A percentile compares a stretch with the other conserved stretches of the same genome.
Evolutionary conservation across 306 rosid genomes (phyloP).

Genomic region (Glycyrrhiza uralensis): DNA sequence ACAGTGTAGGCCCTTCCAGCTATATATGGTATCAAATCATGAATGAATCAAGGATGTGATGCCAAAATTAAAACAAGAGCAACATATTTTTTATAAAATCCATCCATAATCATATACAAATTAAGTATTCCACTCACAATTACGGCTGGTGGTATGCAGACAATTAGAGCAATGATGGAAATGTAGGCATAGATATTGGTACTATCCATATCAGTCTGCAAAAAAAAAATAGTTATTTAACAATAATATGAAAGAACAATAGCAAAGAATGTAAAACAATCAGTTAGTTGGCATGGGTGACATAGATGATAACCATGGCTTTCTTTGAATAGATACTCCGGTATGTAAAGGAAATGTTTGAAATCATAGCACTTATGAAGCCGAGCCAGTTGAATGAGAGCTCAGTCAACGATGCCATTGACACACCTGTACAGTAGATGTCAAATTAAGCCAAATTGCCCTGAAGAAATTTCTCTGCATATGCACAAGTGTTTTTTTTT

Average conservation of each 20-base stretch:
- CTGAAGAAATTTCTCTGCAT: background rate
- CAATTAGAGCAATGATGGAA: constrained; percentile 83
- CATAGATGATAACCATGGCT: constrained; percentile 70
- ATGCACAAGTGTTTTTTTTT: background rate
- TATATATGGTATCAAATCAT: constrained; percentile 30
- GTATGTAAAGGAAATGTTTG: constrained; percentile 90
- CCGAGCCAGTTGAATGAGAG: constrained; percentile 95
- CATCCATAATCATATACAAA: background rate
- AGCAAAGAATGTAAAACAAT: background rate
- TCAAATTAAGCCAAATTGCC: constrained; percentile 10
- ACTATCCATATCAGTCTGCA: constrained; percentile 97
- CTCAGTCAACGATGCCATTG: constrained; percentile 95
- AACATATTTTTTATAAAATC: background rate
- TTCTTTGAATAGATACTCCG: constrained; percentile 95
- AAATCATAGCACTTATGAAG: constrained; percentile 90
- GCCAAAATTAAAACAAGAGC: background rate
- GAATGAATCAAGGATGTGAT: background rate
- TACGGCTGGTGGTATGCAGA: constrained; percentile 89
- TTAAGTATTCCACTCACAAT: constrained; percentile 56
- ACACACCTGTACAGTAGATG: constrained; percentile 59
- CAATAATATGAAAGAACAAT: constrained; percentile 4
- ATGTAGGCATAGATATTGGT: constrained; percentile 92
- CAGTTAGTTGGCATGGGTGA: background rate
- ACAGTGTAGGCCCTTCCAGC: constrained; percentile 84
- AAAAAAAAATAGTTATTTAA: constrained; percentile 1